Percentiles rank a stretch among this genome's conserved stretches.
phyloP scores from a whole-genome alignment of 805 yeast species.

The Kluyveromyces nonfermentans region DNA sequence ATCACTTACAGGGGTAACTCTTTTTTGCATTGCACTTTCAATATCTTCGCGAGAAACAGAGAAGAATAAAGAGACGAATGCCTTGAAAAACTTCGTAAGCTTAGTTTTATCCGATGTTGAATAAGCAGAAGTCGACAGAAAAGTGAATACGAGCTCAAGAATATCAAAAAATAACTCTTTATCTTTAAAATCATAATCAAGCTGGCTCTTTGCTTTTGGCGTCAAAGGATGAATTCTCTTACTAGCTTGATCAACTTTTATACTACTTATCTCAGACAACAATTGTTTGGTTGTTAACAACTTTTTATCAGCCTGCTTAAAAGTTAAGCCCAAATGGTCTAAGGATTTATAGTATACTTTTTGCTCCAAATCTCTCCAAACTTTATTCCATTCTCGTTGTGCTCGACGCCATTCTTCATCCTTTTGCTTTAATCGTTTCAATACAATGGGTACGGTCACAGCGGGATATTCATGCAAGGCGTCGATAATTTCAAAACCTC shows the following conservation, averaged over 20 bases:
- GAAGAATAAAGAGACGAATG: conserved; percentile 67
- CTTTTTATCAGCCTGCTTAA: conserved; percentile 94
- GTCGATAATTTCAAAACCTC: conserved; percentile 93
- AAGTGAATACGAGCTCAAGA: conserved; percentile 53
- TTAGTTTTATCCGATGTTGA: conserved; percentile 75
- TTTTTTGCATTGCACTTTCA: conserved; percentile 30
- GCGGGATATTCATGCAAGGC: conserved; percentile 94
- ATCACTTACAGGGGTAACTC: conserved; percentile 4
- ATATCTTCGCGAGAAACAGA: conserved; percentile 43
- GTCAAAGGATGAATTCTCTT: conserved; percentile 79
- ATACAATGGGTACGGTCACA: conserved; percentile 86
- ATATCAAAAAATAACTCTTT: conserved; percentile 65
- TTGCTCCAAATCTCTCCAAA: conserved; percentile 97
- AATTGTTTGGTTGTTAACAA: conserved; percentile 80
- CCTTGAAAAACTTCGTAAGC: conserved; percentile 58
- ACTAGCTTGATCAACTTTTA: conserved; percentile 83
- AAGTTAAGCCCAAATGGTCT: conserved; percentile 91
- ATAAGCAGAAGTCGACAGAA: conserved; percentile 62
- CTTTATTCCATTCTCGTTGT: conserved; percentile 97
- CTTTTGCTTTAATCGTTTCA: conserved; percentile 89
- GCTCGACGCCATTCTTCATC: conserved; percentile 99
- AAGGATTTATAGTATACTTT: conserved; percentile 87
- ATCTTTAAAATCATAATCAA: conserved; percentile 58
- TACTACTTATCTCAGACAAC: conserved; percentile 84
- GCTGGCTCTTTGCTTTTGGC: conserved; percentile 73